Evolutionary conservation across 768 basidiomycete species (phyloP).

Genomic region (Hericium coralloides): DNA sequence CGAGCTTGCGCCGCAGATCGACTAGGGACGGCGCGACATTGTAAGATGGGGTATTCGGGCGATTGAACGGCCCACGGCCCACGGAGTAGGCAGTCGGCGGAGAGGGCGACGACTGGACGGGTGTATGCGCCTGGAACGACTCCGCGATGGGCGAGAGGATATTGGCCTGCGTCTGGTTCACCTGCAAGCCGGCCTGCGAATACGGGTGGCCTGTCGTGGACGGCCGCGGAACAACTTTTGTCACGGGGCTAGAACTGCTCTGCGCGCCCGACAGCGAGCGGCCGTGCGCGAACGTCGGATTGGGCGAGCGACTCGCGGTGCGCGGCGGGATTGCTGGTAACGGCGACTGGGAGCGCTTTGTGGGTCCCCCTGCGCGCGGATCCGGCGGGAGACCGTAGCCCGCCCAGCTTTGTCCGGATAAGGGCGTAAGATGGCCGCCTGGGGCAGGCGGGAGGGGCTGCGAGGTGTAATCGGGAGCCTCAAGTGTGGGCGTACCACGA

Average conservation of each 20-base stretch:
- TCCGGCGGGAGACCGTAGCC: slow-evolving; percentile 50
- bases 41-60: slow-evolving; percentile 33
- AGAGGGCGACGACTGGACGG: slow-evolving; percentile 23
- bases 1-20: slow-evolving; percentile 72
- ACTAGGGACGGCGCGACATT: slow-evolving; percentile 49
- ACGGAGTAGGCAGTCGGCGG: slow-evolving; percentile 35
- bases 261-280: slow-evolving; percentile 38
- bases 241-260: background rate
- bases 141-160: slow-evolving; percentile 69
- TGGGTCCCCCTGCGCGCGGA: slow-evolving; percentile 45
- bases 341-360: slow-evolving; percentile 27
- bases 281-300: slow-evolving; percentile 30
- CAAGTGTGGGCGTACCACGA: slow-evolving; percentile 48
- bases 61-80: slow-evolving; percentile 51
- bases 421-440: slow-evolving; percentile 19
- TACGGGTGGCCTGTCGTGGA: slow-evolving; percentile 39
- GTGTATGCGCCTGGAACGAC: slow-evolving; percentile 33
- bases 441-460: slow-evolving; percentile 28
- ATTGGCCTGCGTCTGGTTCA: slow-evolving; percentile 25
- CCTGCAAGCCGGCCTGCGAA: slow-evolving; percentile 51
- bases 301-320: slow-evolving; percentile 23
- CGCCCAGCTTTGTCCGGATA: slow-evolving; percentile 15
- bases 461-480: slow-evolving; percentile 31
- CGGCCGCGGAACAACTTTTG: slow-evolving; percentile 30
- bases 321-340: slow-evolving; percentile 28